phyloP scores from a whole-genome alignment of 345 rosid species.

The Dimocarpus longan region DNA sequence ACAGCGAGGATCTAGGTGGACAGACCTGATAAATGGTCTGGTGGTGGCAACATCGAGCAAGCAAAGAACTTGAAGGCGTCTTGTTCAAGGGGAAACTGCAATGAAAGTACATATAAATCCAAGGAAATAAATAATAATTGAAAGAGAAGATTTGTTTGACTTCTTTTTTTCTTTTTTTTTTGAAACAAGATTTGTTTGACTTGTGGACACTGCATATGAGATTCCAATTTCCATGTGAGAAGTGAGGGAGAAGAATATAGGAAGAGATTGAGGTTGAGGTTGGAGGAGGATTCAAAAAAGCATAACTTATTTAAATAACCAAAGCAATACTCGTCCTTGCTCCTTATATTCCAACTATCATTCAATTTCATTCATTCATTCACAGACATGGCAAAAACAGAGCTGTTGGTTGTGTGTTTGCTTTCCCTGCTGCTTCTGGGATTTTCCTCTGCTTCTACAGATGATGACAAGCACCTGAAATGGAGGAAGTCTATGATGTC shows the following conservation, averaged over 20 bases:
- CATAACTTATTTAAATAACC: not conserved
- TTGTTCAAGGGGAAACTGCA: not conserved
- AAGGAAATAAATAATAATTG: not conserved
- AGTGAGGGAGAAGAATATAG: not conserved
- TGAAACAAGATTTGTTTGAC: not conserved
- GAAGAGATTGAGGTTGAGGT: too few species aligned
- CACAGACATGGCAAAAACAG: slow-evolving; percentile 31
- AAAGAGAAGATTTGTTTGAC: not conserved
- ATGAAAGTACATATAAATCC: not conserved
- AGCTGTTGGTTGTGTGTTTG: slow-evolving; percentile 30
- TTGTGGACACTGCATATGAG: not conserved
- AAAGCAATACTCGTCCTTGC: slow-evolving; percentile 3
- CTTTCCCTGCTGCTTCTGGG: slow-evolving; percentile 4
- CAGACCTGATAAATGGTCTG: too few species aligned
- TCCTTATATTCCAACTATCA: not conserved
- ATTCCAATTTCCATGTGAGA: not conserved
- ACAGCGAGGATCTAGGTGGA: too few species aligned
- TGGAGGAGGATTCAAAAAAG: not conserved
- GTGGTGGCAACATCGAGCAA: too few species aligned
- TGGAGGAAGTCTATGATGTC: slow-evolving; percentile 32
- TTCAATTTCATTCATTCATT: not conserved
- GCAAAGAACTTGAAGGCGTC: not conserved
- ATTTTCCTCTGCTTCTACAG: slow-evolving; percentile 17
- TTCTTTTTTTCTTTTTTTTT: too few species aligned
- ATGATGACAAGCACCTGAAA: slow-evolving; percentile 14